phyloP scores from a whole-genome alignment of 257 asterid species.

The Solanum etuberosum region DNA sequence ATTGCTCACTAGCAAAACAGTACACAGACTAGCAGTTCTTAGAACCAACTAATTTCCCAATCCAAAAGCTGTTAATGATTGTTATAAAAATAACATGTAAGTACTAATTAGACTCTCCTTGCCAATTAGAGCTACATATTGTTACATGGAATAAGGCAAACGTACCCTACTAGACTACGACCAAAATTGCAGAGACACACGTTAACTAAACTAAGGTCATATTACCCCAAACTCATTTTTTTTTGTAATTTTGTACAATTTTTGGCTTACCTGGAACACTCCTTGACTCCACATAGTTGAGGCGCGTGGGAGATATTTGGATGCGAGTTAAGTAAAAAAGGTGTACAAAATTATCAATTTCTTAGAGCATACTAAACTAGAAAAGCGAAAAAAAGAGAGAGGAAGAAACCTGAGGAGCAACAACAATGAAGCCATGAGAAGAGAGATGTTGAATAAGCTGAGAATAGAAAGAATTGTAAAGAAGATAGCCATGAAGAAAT shows the following conservation, averaged over 20 bases:
- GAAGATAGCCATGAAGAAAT: constrained; percentile 80
- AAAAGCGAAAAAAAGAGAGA: neutral
- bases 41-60: neutral
- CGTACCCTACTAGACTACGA: accelerated
- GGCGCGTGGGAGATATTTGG: accelerated
- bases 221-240: too few relatives aligned
- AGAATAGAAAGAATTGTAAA: constrained; percentile 75
- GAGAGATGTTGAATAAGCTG: constrained; percentile 65
- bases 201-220: too few relatives aligned
- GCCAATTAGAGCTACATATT: neutral
- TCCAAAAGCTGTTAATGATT: neutral
- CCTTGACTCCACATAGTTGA: too few relatives aligned
- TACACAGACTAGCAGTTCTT: neutral
- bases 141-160: too few relatives aligned
- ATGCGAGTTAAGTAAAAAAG: accelerated
- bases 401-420: constrained; percentile 71
- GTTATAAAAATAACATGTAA: neutral
- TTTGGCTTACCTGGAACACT: accelerated
- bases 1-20: neutral
- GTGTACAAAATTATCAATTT: neutral
- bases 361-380: neutral
- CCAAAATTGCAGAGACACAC: neutral
- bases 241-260: too few relatives aligned
- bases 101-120: neutral
- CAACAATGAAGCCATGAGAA: constrained; percentile 76